Base-by-base conservation (phyloP, 176 grass and related monocot species). In the Poa pratensis region DNA sequence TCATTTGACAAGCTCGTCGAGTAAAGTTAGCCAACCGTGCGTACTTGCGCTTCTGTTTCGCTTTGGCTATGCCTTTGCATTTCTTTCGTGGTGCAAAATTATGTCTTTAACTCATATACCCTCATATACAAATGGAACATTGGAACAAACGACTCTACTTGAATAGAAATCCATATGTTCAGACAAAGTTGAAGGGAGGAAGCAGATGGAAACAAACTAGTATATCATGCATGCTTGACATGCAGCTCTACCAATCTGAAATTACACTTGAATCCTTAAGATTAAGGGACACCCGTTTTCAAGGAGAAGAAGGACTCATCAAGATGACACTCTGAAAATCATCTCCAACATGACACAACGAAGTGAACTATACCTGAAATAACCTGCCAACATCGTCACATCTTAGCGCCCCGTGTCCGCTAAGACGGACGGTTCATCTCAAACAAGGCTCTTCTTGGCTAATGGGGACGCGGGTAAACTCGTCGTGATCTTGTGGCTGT, bases 191-290 rank as follows among this genome's bases (percentile, higher is more conserved):
- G 23, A 6, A 48, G 6, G 2, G 16, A 45, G 34, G n/a, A 24
- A 63, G 27, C 30, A 9, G 43, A n/a, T 12, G 24, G 19, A 59
- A 69, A 67, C 12, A 5, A 82, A 23, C 35, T 18, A n/a, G n/a
- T n/a, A 17, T 18, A 30, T 11, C 45, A 54, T 75, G 50, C 19
- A 14, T 39, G 68, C 18, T 75, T 28, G 26, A 34, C 34, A 46
- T 35, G 27, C 23, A 18, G 19, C 5, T 84, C 68, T 23, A 10
- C n/a, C 18, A 61, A 35, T 49, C 67, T 58, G 49, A 67, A 86
- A 67, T 67, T 69, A 40, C 80, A 87, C 75, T 50, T 75, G 84
- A 80, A 28, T 83, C 87, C 59, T 75, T 83, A n/a, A 59, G 48
- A 35, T 48, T 34, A 73, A 24, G 32, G 11, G 23, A 40, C 74